Conservation (phyloP, 2,329 filamentous ascomycete species). For the Eutypa lata region DNA sequence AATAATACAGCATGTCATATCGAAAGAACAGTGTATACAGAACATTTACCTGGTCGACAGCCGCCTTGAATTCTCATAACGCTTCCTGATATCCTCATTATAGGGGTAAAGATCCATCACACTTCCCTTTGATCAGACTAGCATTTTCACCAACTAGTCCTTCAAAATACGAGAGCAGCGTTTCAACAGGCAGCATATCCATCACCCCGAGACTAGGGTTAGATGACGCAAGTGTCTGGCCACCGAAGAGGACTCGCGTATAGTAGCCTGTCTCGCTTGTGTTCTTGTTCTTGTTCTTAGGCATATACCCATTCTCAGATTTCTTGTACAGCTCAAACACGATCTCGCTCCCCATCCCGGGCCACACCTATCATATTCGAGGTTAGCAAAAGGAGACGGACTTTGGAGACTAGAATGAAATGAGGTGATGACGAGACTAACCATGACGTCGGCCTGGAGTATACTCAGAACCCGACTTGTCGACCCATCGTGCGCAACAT, state of each 20-base stretch:
- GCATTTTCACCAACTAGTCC: constrained; percentile 59
- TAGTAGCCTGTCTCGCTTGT: constrained; percentile 37
- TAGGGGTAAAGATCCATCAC: constrained; percentile 19
- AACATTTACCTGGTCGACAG: not conserved
- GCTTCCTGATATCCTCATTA: not conserved
- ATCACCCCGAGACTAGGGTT: constrained; percentile 65
- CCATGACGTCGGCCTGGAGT: constrained; percentile 71
- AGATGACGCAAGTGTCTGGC: constrained; percentile 63
- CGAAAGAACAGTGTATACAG: too few species aligned
- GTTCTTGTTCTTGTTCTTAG: constrained; percentile 9
- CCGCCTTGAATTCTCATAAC: not conserved
- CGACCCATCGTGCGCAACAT: constrained; percentile 77
- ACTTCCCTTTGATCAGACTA: constrained; percentile 37
- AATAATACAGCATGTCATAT: too few species aligned
- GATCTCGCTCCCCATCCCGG: constrained; percentile 76
- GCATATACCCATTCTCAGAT: constrained; percentile 17
- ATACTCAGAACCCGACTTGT: constrained; percentile 65
- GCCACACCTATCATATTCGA: constrained; percentile 48
- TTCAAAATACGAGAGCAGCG: constrained; percentile 67
- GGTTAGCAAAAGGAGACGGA: too few species aligned
- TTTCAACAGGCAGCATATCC: constrained; percentile 67
- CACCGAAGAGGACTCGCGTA: constrained; percentile 69
- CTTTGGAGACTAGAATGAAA: too few species aligned
- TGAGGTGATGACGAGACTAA: constrained; percentile 29
- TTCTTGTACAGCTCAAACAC: constrained; percentile 70